Evolutionary conservation across 164 flowering plant species (phyloP).

Genomic region (Tetrastigma voinierianum): DNA sequence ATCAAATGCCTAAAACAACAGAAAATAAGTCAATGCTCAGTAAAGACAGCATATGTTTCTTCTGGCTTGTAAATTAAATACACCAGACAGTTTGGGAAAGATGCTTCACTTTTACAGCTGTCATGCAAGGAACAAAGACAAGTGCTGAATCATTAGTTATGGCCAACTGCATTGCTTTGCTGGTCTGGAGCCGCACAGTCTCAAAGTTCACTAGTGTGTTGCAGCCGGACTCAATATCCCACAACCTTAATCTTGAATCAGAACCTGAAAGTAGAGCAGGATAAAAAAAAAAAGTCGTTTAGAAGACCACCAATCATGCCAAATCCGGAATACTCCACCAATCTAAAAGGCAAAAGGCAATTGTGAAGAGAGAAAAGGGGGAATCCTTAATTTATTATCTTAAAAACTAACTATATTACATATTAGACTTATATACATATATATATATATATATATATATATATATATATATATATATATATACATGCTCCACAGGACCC

Average conservation of each 20-base stretch:
- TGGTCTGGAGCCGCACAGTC: constrained; percentile 62
- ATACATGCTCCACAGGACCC: too few species aligned
- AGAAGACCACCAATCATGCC: neutral
- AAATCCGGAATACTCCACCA: neutral
- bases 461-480: too few species aligned
- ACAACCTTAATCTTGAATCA: constrained; percentile 85
- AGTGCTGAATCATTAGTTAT: constrained; percentile 61
- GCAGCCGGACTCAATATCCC: constrained; percentile 92
- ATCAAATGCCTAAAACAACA: constrained; percentile 66
- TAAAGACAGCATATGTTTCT: neutral
- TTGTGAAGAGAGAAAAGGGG: too few species aligned
- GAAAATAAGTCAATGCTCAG: neutral
- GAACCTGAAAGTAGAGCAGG: constrained; percentile 50
- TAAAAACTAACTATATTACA: too few species aligned
- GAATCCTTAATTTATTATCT: too few species aligned
- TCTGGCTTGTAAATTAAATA: neutral
- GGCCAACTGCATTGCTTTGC: constrained; percentile 73
- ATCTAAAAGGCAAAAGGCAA: neutral
- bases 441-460: too few species aligned
- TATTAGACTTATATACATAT: too few species aligned
- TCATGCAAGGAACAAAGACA: constrained; percentile 95
- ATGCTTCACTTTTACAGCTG: constrained; percentile 61
- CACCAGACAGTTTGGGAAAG: neutral
- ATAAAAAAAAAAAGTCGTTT: neutral
- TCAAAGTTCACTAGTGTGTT: constrained; percentile 89